Conservation (phyloP, 2,329 filamentous ascomycete genomes). For the Akanthomyces uredinophilus region DNA sequence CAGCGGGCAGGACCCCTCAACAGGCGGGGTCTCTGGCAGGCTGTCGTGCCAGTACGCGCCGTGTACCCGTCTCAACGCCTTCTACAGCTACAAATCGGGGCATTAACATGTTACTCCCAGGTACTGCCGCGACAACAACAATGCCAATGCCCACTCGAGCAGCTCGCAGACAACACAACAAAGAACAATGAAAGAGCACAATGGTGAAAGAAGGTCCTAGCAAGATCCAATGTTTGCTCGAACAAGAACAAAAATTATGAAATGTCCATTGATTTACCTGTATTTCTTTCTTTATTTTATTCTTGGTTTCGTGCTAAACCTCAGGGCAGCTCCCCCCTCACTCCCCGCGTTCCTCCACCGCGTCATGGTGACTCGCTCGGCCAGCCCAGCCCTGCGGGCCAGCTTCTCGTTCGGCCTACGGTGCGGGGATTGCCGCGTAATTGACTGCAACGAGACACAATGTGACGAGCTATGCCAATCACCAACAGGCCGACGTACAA, state of each 20-base stretch:
- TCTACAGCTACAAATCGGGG: background rate
- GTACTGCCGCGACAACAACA: background rate
- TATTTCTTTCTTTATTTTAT: too few species aligned
- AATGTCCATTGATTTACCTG: too few species aligned
- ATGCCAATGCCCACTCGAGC: background rate
- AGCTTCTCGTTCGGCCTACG: background rate
- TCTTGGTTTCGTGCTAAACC: too few species aligned
- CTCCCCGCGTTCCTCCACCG: background rate
- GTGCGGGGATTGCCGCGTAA: slow-evolving; percentile 4
- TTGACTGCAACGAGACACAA: background rate
- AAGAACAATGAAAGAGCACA: background rate
- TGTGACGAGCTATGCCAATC: background rate
- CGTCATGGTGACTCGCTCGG: background rate
- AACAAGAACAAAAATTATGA: too few species aligned
- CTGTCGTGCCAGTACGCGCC: background rate
- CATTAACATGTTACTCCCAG: background rate
- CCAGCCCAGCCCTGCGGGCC: background rate
- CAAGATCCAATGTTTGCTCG: too few species aligned
- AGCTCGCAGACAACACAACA: background rate
- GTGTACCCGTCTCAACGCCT: background rate
- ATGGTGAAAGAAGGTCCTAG: background rate
- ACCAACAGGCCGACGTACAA: background rate
- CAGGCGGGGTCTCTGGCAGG: background rate
- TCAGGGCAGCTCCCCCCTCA: background rate
- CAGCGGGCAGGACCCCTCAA: background rate